Base-by-base conservation (phyloP, 1,139 yeast genomes). In the Yamadazyma triangularis region DNA sequence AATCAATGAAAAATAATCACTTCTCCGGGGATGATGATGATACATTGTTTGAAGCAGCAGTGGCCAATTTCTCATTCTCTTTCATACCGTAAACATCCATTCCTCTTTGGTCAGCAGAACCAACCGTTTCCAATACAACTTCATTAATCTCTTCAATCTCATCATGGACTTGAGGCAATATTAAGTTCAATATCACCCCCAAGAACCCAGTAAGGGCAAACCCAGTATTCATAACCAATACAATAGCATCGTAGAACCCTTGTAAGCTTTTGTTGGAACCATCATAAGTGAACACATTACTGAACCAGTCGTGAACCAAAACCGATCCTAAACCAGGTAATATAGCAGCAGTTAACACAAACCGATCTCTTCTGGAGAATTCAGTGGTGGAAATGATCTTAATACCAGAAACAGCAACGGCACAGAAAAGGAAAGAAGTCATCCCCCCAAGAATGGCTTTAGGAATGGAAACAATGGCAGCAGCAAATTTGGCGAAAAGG, bases 351-450 rank as follows among this genome's bases (percentile, higher is more conserved):
- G 96, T 83, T 33, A 87, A 70, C 27, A 88, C 77, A 51, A 88
- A 84, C 45, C 96, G 69, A 57, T 87, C 95, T 58, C 96, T 76
- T 65, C 95, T 77, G 12, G 91, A 81, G 62, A 87, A 85, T 33
- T 81, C 80, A 30, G 79, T 73, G 34, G 79, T 68, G 13, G 93
- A 64, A 42, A 87, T 83, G 53, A 88, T 84, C 49, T 81, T 78
- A 40, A 88, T 60, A 50, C 96, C 96, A 2, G 95, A 84, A 24
- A 85, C 91, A 0, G 94, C 89, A 31, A 88, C 96, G 9, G 94
- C 77, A 22, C 89, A 75, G 70, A 86, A 88, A 38, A 88, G 64
- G 65, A 87, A 88, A 4, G 95, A 71, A 19, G 95, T 87, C 95
- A 87, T 85, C 40, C 96, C 96, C 34, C 96, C 96, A 38, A 87